A percentile compares a stretch with the other conserved stretches of the same genome.
These are phyloP conservation scores for Scedosporium boydii DNA, from an alignment of 2,329 filamentous ascomycete species.

Conservation along the genomic window DNA sequence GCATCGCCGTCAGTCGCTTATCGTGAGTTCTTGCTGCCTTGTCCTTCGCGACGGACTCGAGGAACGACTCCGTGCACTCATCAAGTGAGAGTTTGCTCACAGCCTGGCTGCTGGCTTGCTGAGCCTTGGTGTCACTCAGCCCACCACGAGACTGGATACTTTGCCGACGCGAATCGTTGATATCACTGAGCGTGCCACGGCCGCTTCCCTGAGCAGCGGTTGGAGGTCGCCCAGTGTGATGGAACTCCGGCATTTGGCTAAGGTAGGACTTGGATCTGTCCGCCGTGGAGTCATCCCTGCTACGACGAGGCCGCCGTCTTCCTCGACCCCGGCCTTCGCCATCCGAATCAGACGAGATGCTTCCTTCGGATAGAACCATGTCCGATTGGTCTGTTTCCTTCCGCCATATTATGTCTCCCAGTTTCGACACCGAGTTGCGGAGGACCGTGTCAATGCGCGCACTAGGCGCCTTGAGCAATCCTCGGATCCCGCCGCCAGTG, in stretches of 20 bases:
- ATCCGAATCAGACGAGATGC: slow-evolving; percentile 41
- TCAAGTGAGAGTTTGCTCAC: neutral
- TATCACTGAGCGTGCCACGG: neutral
- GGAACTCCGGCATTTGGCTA: slow-evolving; percentile 4
- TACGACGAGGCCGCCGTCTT: neutral
- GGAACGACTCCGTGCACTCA: neutral
- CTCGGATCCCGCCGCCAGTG: slow-evolving; percentile 42
- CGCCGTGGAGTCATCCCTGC: neutral
- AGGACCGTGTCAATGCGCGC: slow-evolving; percentile 66
- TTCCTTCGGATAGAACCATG: slow-evolving; percentile 25
- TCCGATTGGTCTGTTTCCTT: slow-evolving; percentile 28
- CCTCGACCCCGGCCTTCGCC: slow-evolving; percentile 24
- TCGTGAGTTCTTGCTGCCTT: slow-evolving; percentile 12
- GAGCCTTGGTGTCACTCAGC: neutral
- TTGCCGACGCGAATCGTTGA: neutral
- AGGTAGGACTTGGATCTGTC: neutral
- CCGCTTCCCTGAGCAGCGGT: neutral
- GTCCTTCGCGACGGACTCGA: neutral
- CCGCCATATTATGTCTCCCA: slow-evolving; percentile 49
- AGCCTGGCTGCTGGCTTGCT: neutral
- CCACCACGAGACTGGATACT: neutral
- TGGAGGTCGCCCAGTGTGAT: neutral
- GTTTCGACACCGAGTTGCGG: slow-evolving; percentile 44
- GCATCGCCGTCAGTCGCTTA: slow-evolving; percentile 24
- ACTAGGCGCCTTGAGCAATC: slow-evolving; percentile 60